Base-by-base conservation (phyloP, 2,329 filamentous ascomycete species). In the Arthroderma uncinatum region DNA sequence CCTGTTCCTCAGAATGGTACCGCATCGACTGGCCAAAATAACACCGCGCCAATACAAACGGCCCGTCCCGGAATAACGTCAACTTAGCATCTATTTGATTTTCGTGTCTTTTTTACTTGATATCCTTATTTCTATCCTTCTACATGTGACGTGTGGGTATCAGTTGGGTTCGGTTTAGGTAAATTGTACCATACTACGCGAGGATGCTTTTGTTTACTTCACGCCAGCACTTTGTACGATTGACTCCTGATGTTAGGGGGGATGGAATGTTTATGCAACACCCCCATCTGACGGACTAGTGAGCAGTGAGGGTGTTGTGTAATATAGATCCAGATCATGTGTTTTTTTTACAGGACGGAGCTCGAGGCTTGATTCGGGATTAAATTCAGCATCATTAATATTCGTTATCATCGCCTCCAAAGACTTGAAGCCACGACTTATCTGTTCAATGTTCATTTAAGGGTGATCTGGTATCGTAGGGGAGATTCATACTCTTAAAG, bases 121-220 rank as follows among this genome's bases (percentile, higher is more conserved):
- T 12, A 39, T 47, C 2, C 7, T 7, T 28, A 2, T 28, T 47
- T 28, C 10, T 7, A 23, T 23, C 9, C 12, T 19, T 14, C 33
- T 34, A 34, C 33, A 5, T 12, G 33, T 12, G 33, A 5, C 12
- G 23, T 47, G 19, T 9, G 23, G 19, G 42, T 9, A 10, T n/a
- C 23, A 10, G 8, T 5, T 28, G 14, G 21, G 23, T 28, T 25
- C 10, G 6, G 23, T 19, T 23, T 47, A 7, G 42, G 42, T 47
- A 48, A 48, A 48, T 48, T 48, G 44, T 48, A 48, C 44, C 23
- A 48, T 48, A 48, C 44, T 21, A 48, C n/a, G 44, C n/a, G 25
- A 28, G 44, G 21, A 28, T 25, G 10, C 23, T 7, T 28, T 30
- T 48, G 44, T 48, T 47, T 14, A 14, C n/a, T 30, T 48, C 23